phyloP scores from a whole-genome alignment of 176 grass and related monocot genomes.

The Carex cristatella region DNA sequence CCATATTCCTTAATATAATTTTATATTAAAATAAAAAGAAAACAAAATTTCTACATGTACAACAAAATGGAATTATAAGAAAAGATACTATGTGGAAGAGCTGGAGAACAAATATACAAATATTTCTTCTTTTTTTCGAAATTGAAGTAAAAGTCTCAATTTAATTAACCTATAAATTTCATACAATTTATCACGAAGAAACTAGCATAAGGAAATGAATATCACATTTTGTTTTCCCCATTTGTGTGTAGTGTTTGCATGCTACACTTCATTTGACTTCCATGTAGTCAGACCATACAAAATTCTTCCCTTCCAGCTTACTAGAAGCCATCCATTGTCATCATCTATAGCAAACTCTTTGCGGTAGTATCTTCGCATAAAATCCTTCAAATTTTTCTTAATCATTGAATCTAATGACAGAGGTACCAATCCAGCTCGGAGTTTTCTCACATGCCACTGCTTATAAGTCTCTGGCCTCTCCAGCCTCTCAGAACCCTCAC shows the following conservation, averaged over 20 bases:
- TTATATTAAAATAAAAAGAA: too few relatives aligned
- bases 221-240: too few relatives aligned
- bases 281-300: conserved; percentile 27
- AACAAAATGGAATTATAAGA: too few relatives aligned
- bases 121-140: too few relatives aligned
- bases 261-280: conserved; percentile 25
- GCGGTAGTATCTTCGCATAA: conserved; percentile 16
- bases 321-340: not conserved
- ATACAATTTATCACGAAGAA: too few relatives aligned
- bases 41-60: too few relatives aligned
- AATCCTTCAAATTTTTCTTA: conserved; percentile 29
- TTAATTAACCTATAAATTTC: too few relatives aligned
- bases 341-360: conserved; percentile 38
- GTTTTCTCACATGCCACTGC: conserved; percentile 33
- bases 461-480: conserved; percentile 48
- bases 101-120: too few relatives aligned
- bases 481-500: conserved; percentile 31
- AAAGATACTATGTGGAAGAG: too few relatives aligned
- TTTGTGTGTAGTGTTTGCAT: not conserved
- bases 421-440: conserved; percentile 29
- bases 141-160: too few relatives aligned
- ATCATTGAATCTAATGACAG: conserved; percentile 25
- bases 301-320: conserved; percentile 38
- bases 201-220: too few relatives aligned
- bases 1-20: too few relatives aligned